Percentiles rank a stretch among this genome's conserved stretches.
Conservation (phyloP, 495 filamentous ascomycete genomes). For the Hypoxylon rickii region DNA sequence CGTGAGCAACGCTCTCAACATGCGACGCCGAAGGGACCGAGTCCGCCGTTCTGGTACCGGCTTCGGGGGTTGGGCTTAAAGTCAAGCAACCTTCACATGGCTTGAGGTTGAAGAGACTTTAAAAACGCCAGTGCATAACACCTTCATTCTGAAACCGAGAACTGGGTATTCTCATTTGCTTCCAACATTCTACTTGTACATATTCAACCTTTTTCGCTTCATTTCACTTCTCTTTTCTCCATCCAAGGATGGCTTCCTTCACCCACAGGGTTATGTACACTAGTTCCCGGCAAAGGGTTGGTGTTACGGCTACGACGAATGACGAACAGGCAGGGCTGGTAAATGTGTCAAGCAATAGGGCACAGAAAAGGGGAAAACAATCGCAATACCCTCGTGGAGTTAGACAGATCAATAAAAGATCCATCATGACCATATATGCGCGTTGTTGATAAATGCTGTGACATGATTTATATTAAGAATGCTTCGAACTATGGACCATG, state of each 20-base stretch:
- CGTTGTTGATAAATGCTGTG: too few species aligned
- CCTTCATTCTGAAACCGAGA: neutral
- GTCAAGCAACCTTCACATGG: neutral
- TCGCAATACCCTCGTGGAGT: neutral
- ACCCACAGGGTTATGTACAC: neutral
- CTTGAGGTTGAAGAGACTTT: neutral
- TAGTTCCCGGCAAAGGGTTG: neutral
- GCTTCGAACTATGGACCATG: too few species aligned
- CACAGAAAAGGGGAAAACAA: neutral
- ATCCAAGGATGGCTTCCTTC: neutral
- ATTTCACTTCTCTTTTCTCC: slow-evolving; percentile 6
- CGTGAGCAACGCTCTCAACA: slow-evolving; percentile 47
- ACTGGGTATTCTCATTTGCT: slow-evolving; percentile 13
- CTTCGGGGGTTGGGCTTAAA: neutral
- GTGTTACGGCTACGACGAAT: neutral
- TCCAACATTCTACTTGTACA: slow-evolving; percentile 22
- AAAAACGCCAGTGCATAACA: slow-evolving; percentile 2
- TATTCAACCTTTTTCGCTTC: slow-evolving; percentile 7
- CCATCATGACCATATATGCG: neutral
- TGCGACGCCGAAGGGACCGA: slow-evolving; percentile 24
- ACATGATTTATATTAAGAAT: too few species aligned
- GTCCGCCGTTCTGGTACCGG: slow-evolving; percentile 21
- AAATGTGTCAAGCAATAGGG: neutral
- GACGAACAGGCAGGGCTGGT: neutral
- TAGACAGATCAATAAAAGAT: neutral